Evolutionary conservation across 2,329 filamentous ascomycete species (phyloP).

Genomic region (Corinectria fuckeliana): DNA sequence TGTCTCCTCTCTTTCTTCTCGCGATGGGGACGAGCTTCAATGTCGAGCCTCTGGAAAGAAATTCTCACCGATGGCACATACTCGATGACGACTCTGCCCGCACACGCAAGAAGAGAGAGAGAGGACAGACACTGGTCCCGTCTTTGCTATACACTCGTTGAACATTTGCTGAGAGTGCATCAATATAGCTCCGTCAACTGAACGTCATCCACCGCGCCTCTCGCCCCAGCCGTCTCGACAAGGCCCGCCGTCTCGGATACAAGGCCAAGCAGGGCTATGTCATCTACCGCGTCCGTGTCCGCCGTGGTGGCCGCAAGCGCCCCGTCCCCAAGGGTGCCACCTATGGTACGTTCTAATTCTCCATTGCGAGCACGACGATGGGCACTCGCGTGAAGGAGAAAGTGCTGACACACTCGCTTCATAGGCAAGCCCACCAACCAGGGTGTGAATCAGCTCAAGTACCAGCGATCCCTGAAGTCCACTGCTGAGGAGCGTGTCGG

Average conservation of each 20-base stretch:
- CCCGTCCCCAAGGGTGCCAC: slow-evolving; percentile 97
- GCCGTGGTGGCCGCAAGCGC: slow-evolving; percentile 98
- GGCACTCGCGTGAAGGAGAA: neutral
- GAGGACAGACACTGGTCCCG: slow-evolving; percentile 28
- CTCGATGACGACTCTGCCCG: slow-evolving; percentile 3
- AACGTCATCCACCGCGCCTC: slow-evolving; percentile 99
- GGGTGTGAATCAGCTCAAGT: slow-evolving; percentile 99
- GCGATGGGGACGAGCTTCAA: slow-evolving; percentile 15
- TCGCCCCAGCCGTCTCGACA: slow-evolving; percentile 97
- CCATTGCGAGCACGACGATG: neutral
- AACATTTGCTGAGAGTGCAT: slow-evolving; percentile 99
- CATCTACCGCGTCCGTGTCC: slow-evolving; percentile 98
- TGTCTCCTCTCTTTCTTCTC: slow-evolving; percentile 23
- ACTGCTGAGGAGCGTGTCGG: slow-evolving; percentile 99
- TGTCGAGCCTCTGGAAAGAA: slow-evolving; percentile 20
- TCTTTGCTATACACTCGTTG: slow-evolving; percentile 96
- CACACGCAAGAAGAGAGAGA: slow-evolving; percentile 11
- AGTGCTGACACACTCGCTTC: slow-evolving; percentile 30
- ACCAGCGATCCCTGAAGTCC: slow-evolving; percentile 97
- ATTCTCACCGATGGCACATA: slow-evolving; percentile 16
- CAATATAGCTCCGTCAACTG: slow-evolving; percentile 99
- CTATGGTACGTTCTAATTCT: slow-evolving; percentile 74
- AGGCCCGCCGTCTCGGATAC: slow-evolving; percentile 99
- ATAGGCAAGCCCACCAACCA: slow-evolving; percentile 99
- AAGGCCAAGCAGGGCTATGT: slow-evolving; percentile 99